Base-by-base conservation (phyloP, 768 basidiomycete genomes). In the Naganishia onofrii region DNA sequence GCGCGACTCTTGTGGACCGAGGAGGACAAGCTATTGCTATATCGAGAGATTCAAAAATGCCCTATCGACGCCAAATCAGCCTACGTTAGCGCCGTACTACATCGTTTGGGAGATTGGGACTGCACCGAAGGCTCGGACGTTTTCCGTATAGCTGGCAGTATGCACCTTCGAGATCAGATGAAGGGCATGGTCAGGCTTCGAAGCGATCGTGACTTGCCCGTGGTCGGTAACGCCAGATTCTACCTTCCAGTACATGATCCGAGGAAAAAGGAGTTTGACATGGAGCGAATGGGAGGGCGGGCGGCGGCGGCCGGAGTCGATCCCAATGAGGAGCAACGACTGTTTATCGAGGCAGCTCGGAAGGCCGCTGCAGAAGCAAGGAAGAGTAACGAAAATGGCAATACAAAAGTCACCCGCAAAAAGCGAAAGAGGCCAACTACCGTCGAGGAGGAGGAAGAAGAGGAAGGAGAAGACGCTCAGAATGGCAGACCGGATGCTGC, bases 11-110 rank as follows among this genome's bases (percentile, higher is more conserved):
- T n/a, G 10, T 68, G 70, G 70, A 53, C 46, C 2, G 34, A 42
- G 21, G 53, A 66, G 7, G 58, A 71, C 21, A 56, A 38, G 44
- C 28, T 71, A 2, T 68, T 71, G 4, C 17, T 71, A 13, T 71
- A 71, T 42, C 66, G 70, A 17, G 70, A 71, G 29, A 66, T 71
- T 5, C 66, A 67, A 46, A 71, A 71, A 38, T 66, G 67, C 13
- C 70, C 70, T 10, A 58, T 71, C 36, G 28, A 54, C 36, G 21
- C 42, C 12, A 26, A 19, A 54, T 52, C 63, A 13, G 48, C 63
- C 21, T 70, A 44, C 36, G 60, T 70, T 32, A 54, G 58, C 36
- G 26, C 32, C 32, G 48, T 55, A 7, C 48, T 53, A 34, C 38
- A 36, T n/a, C 34, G 36, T n/a, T 26, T 21, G 29, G 31, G 29